Base-by-base conservation (phyloP, 768 basidiomycete species). In the Mycena belliarum region DNA sequence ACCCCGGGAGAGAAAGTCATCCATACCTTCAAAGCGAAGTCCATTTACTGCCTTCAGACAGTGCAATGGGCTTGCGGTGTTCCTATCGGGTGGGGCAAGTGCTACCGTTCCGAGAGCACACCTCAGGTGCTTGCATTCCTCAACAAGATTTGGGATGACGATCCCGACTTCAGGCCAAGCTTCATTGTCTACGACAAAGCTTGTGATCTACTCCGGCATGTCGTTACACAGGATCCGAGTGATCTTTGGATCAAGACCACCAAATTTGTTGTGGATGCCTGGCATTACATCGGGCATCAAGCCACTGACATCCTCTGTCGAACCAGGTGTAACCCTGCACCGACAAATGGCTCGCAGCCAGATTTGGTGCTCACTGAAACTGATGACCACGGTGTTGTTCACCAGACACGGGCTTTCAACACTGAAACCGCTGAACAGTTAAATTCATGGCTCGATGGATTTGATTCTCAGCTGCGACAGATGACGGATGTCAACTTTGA, bases 11-110 rank as follows among this genome's bases (percentile, higher is more conserved):
- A 53, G 11, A 18, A 54, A 26, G 61, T 63, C 18, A 40, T 59
- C 14, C 64, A 66, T 29, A 65, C 57, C 1, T 63, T 66, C 45
- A 54, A 60, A 8, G 60, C 65, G 2, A 52, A 43, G 24, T 38
- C 44, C 6, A 46, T 26, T 6, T 29, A 46, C 44, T 46, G 44
- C 28, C 29, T 46, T 14, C 44, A 46, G 11, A 46, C 44, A 6
- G 44, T 46, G 16, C 44, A 46, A 29, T 46, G 44, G 44, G 25
- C 44, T 8, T 46, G 44, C 15, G 44, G 44, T 6, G 26, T 46
- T 14, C 44, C 44, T 18, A 29, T 46, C 14, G 44, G 44, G 18
- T 46, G 44, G 44, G 44, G 44, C 3, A 46, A 46, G 20, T 46
- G 25, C 15, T 46, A 46, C 14, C 44, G 44, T 26, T 46, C 44